These are phyloP conservation scores for Phytophthora europaea DNA, from an alignment of 352 stramenopile species.

Conservation along the genomic window DNA sequence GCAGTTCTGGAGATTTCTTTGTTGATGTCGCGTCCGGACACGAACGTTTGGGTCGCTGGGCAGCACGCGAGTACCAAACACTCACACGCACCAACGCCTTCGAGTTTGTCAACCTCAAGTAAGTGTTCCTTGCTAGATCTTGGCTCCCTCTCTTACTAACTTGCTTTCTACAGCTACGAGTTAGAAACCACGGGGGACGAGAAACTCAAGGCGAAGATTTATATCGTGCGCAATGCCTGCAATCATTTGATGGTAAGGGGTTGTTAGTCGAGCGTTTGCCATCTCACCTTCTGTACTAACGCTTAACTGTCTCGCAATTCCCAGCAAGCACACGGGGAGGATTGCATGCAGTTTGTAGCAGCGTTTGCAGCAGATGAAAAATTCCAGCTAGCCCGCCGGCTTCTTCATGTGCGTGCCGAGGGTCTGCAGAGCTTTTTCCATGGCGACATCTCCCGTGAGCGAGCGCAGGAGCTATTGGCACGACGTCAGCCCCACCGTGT, in stretches of 20 bases:
- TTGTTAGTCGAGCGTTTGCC: neutral
- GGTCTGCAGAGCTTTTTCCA: constrained; percentile 85
- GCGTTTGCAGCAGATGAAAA: constrained; percentile 70
- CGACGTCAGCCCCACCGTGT: constrained; percentile 34
- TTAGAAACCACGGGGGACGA: constrained; percentile 51
- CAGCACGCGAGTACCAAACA: constrained; percentile 62
- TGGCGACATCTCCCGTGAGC: constrained; percentile 71
- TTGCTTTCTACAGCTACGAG: constrained; percentile 54
- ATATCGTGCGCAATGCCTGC: constrained; percentile 81
- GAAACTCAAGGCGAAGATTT: constrained; percentile 54
- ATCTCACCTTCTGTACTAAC: neutral
- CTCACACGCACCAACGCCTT: constrained; percentile 55
- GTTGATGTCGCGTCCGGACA: constrained; percentile 67
- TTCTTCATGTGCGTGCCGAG: constrained; percentile 63
- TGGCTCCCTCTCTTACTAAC: constrained; percentile 2
- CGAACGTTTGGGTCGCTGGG: constrained; percentile 69
- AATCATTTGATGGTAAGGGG: constrained; percentile 74
- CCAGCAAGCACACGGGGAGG: constrained; percentile 64
- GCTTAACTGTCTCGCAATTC: neutral
- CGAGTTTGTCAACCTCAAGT: constrained; percentile 82
- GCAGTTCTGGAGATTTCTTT: constrained; percentile 58
- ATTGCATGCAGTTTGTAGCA: constrained; percentile 65
- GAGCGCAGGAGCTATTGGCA: constrained; percentile 56
- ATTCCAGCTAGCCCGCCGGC: constrained; percentile 71
- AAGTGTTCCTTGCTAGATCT: neutral